Evolutionary conservation across 2,329 filamentous ascomycete species (phyloP).

Genomic region (Colletotrichum lini): DNA sequence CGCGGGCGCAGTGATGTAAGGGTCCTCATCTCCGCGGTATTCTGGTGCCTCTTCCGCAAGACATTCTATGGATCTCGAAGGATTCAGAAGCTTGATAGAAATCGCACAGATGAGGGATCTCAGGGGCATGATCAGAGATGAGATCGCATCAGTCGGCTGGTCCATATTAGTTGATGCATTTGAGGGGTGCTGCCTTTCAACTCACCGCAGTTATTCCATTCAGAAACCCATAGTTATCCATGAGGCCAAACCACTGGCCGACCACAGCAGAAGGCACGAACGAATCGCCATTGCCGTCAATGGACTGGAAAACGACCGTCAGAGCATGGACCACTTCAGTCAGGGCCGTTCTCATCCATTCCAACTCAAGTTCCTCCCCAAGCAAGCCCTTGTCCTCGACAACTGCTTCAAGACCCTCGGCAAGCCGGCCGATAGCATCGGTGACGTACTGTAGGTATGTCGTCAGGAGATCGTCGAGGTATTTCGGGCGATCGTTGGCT

Average conservation of each 20-base stretch:
- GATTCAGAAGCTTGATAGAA: constrained; percentile 80
- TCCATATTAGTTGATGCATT: constrained; percentile 7
- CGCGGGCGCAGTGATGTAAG: constrained; percentile 79
- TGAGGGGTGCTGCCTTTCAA: constrained; percentile 33
- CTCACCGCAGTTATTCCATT: constrained; percentile 72
- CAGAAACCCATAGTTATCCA: constrained; percentile 79
- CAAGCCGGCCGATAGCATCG: constrained; percentile 64
- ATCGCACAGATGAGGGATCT: constrained; percentile 79
- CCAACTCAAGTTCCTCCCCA: constrained; percentile 67
- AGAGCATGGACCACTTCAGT: constrained; percentile 82
- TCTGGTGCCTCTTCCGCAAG: constrained; percentile 56
- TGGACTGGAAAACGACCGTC: constrained; percentile 79
- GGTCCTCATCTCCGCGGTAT: constrained; percentile 52
- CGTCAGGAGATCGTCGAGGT: constrained; percentile 62
- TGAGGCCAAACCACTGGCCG: constrained; percentile 81
- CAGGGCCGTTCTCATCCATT: constrained; percentile 75
- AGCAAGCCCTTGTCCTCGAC: constrained; percentile 64
- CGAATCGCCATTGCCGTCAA: constrained; percentile 69
- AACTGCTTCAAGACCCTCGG: constrained; percentile 64
- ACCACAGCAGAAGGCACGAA: constrained; percentile 73
- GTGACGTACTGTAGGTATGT: constrained; percentile 64
- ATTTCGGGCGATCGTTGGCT: constrained; percentile 44
- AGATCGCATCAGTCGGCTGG: constrained; percentile 57
- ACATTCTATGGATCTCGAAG: constrained; percentile 70
- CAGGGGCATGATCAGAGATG: constrained; percentile 72